These are phyloP conservation scores for Westerdykella sp. DNA, from an alignment of 2,329 filamentous ascomycete genomes.

Conservation along the genomic window DNA sequence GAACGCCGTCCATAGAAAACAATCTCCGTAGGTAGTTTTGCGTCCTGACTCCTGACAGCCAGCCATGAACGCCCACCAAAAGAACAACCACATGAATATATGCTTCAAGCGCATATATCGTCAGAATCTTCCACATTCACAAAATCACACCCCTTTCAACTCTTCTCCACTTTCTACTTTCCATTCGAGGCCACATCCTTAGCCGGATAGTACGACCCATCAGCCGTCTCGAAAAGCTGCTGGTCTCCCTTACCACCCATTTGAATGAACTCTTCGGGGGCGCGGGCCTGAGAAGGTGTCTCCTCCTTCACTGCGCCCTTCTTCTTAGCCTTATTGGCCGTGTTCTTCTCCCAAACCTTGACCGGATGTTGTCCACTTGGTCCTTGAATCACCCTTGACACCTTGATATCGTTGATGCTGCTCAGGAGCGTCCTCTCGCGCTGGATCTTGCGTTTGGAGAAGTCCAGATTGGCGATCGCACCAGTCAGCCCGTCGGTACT, in stretches of 20 bases:
- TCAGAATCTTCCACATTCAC: neutral
- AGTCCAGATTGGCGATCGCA: slow-evolving; percentile 75
- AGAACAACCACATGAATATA: neutral
- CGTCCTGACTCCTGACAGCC: no score
- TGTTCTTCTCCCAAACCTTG: slow-evolving; percentile 39
- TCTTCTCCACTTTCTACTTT: neutral
- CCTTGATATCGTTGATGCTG: slow-evolving; percentile 68
- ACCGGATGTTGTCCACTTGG: slow-evolving; percentile 44
- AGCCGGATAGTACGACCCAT: slow-evolving; percentile 34
- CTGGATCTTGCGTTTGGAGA: slow-evolving; percentile 70
- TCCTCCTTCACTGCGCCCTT: slow-evolving; percentile 46
- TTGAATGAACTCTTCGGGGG: slow-evolving; percentile 70
- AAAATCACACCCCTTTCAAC: neutral
- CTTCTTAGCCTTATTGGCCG: slow-evolving; percentile 14
- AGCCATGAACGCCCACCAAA: neutral
- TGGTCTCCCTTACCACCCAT: slow-evolving; percentile 84
- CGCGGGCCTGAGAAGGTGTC: slow-evolving; percentile 60
- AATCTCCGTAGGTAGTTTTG: no score
- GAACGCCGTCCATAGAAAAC: no score
- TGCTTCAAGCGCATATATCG: no score
- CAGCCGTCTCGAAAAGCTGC: slow-evolving; percentile 63
- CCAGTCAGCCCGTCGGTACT: slow-evolving; percentile 89
- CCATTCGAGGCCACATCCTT: slow-evolving; percentile 10
- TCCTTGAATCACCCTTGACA: slow-evolving; percentile 54
- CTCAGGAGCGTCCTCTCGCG: slow-evolving; percentile 83